Base-by-base conservation (phyloP, 805 yeast genomes). In the Sungouiozyma intestinalis region DNA sequence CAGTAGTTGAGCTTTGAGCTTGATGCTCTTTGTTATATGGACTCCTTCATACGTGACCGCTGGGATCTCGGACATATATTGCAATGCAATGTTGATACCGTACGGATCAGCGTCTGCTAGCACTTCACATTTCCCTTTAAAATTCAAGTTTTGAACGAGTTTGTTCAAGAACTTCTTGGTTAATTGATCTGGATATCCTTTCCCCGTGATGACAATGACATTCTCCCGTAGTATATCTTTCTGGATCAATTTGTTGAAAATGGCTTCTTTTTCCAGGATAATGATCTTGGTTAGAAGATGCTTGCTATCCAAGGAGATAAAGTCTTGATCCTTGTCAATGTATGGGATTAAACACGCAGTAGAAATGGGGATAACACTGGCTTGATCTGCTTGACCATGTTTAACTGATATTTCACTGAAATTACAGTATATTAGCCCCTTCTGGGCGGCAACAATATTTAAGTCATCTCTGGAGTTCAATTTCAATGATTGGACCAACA, bases 51-150 rank as follows among this genome's bases (percentile, higher is more conserved):
- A 53, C 32, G 15, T 19, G 18, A 18, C 15, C 7, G 14, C 15
- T 11, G 34, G 11, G 20, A 40, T 37, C 13, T 20, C 9, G 3
- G 41, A 35, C 42, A 58, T 55, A 51, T 72, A 79, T 39, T 69
- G 71, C 20, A 64, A 52, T 35, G 72, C 68, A n/a, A 81, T 82
- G 51, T 69, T 66, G 6, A 77, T 52, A 0, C 88, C 90, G 58
- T 77, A 73, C 2, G 82, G 74, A 53, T 82, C 90, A 20, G 80
- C 69, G 57, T 82, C 90, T 19, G 76, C 73, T 45, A 72, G 62
- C 1, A 76, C 75, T 15, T 60, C 49, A 14, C 77, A 62, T 3
- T 66, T 65, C 1, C 64, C 33, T 16, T 38, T 41, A 17, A 48
- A 1, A 43, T 34, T 2, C 60, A 56, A n/a, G 57, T 36, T 9